Percentiles rank a stretch among this genome's conserved stretches.
Conservation (phyloP, 1,284 basidiomycete species). For the Kwoniella shivajii region DNA sequence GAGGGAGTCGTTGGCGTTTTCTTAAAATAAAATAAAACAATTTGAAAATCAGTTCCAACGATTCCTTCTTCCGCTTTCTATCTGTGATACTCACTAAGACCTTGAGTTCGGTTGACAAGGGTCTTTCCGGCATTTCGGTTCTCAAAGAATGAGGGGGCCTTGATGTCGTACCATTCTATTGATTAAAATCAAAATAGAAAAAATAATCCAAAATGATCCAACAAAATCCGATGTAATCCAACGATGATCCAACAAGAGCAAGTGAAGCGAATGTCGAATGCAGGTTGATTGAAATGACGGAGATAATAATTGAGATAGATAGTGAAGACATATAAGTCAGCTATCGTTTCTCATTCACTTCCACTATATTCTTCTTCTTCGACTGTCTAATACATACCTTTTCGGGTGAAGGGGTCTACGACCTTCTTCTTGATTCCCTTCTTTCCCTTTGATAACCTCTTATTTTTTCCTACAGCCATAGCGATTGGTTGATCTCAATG, state of each 20-base stretch:
- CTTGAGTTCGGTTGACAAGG: constrained; percentile 96
- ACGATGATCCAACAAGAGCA: neutral
- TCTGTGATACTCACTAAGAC: constrained; percentile 76
- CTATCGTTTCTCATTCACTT: neutral
- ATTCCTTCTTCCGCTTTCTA: neutral
- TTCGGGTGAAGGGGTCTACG: constrained; percentile 99
- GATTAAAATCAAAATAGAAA: neutral
- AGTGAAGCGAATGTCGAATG: neutral
- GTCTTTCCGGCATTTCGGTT: constrained; percentile 98
- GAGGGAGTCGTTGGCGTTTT: constrained; percentile 98
- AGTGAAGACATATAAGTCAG: neutral
- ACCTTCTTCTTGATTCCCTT: constrained; percentile 99
- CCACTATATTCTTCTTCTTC: neutral
- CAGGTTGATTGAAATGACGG: neutral
- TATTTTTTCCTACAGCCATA: constrained; percentile 97
- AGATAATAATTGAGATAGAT: neutral
- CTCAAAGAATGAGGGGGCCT: constrained; percentile 98
- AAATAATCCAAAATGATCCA: neutral
- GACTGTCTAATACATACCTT: constrained; percentile 62
- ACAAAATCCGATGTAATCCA: neutral
- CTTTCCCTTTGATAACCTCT: constrained; percentile 99
- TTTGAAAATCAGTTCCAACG: neutral
- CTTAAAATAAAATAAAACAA: constrained; percentile 55
- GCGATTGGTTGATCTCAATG: neutral
- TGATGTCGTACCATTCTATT: constrained; percentile 98